phyloP scores from a whole-genome alignment of 2,329 filamentous ascomycete species.

The Tolypocladium tundrense region DNA sequence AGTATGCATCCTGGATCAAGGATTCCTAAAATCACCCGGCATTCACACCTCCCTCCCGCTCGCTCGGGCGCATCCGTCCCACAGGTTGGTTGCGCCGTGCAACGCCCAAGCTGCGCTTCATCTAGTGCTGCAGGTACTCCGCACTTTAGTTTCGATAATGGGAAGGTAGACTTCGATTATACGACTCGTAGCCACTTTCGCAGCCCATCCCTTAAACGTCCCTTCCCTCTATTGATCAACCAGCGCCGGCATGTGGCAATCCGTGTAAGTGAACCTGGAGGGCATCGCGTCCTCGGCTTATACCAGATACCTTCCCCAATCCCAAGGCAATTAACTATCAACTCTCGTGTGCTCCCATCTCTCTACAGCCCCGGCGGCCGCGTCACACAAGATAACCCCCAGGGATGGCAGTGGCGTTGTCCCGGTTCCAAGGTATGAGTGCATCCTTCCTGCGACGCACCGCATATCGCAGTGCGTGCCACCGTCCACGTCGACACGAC shows the following conservation, averaged over 20 bases:
- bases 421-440: not conserved
- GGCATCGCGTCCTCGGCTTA: not conserved
- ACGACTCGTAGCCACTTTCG: too few relatives aligned
- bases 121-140: too few relatives aligned
- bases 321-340: not conserved
- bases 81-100: too few relatives aligned
- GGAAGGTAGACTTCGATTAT: too few relatives aligned
- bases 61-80: too few relatives aligned
- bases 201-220: too few relatives aligned
- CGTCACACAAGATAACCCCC: not conserved
- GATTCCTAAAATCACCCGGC: too few relatives aligned
- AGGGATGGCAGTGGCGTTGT: not conserved
- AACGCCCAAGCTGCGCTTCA: too few relatives aligned
- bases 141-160: too few relatives aligned
- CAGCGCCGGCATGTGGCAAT: not conserved
- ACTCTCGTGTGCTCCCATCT: not conserved
- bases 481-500: not conserved
- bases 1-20: too few relatives aligned
- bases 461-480: not conserved
- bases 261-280: not conserved
- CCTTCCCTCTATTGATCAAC: not conserved
- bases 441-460: not conserved
- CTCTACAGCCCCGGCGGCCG: not conserved
- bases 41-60: too few relatives aligned
- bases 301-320: not conserved